Evolutionary conservation across 352 stramenopile genomes (phyloP).

Genomic region (Phytopythium mirpurense): DNA sequence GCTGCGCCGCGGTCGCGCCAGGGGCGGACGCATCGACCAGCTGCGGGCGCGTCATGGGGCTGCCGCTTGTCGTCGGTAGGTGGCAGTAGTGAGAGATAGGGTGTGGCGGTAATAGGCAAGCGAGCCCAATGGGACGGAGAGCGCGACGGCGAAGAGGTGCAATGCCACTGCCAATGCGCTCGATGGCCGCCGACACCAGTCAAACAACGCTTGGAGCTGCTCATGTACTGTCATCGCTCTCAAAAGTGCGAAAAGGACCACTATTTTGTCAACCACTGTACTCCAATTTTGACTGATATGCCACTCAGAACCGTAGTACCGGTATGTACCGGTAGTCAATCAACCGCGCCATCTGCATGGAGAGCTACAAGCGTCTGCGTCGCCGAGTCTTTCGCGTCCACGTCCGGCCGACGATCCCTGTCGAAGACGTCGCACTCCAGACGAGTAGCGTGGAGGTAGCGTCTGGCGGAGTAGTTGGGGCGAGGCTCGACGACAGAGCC

Average conservation of each 20-base stretch:
- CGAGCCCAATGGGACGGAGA: background rate
- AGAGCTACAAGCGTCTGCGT: background rate
- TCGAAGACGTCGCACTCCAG: background rate
- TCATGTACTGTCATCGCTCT: no score
- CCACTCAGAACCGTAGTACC: no score
- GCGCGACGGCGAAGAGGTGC: background rate
- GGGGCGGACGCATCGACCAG: constrained; percentile 13
- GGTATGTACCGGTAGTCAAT: no score
- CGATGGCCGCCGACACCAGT: background rate
- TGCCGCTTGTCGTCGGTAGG: no score
- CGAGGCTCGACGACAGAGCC: background rate
- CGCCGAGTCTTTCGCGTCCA: background rate
- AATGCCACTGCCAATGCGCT: background rate
- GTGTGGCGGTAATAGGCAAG: no score
- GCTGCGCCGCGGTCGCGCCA: constrained; percentile 16
- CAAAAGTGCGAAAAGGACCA: no score
- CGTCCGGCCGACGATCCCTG: no score
- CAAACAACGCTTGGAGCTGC: no score
- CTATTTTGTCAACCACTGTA: no score
- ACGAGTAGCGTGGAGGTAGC: background rate
- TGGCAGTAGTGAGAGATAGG: no score
- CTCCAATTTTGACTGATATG: no score
- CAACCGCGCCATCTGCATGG: background rate
- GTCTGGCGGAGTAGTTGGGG: background rate
- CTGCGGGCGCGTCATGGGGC: constrained; percentile 7